These are phyloP conservation scores for Fomitopsis pinicola DNA, from an alignment of 1,284 basidiomycete species.

Conservation along the genomic window DNA sequence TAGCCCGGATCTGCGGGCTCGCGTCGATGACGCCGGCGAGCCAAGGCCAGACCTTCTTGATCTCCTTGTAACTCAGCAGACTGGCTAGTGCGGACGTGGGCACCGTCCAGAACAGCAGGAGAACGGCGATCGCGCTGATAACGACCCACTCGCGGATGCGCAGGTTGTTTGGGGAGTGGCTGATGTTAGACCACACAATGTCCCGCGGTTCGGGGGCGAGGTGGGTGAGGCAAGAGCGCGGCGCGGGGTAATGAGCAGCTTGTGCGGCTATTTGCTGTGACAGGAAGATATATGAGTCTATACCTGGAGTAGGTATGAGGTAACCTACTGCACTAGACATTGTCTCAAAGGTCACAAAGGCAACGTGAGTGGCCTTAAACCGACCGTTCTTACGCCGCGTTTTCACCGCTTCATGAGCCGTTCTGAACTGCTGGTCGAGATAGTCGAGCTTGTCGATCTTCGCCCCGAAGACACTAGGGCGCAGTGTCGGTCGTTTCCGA, in stretches of 20 bases:
- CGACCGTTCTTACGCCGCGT: slow-evolving; percentile 60
- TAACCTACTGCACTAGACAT: slow-evolving; percentile 82
- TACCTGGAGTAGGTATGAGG: background rate
- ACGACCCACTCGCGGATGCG: slow-evolving; percentile 70
- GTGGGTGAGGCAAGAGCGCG: slow-evolving; percentile 63
- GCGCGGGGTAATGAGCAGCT: slow-evolving; percentile 71
- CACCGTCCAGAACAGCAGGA: slow-evolving; percentile 85
- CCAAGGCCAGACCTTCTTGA: slow-evolving; percentile 87
- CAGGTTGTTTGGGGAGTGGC: slow-evolving; percentile 52
- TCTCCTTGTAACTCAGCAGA: slow-evolving; percentile 87
- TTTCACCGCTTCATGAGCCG: slow-evolving; percentile 78
- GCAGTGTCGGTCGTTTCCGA: slow-evolving; percentile 63
- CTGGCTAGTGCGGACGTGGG: slow-evolving; percentile 84
- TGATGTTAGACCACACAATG: slow-evolving; percentile 91
- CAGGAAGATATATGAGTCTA: background rate
- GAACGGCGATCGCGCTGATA: slow-evolving; percentile 58
- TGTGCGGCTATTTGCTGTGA: slow-evolving; percentile 87
- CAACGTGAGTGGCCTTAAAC: slow-evolving; percentile 78
- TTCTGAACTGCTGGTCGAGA: slow-evolving; percentile 72
- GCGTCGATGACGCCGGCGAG: slow-evolving; percentile 74
- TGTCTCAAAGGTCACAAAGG: slow-evolving; percentile 97
- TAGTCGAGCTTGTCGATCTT: slow-evolving; percentile 86
- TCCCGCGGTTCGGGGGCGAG: slow-evolving; percentile 94
- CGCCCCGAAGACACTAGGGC: slow-evolving; percentile 60
- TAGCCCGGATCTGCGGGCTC: slow-evolving; percentile 75